These are phyloP conservation scores for Claviceps humidiphila DNA, from an alignment of 2,329 filamentous ascomycete species.

Conservation along the genomic window DNA sequence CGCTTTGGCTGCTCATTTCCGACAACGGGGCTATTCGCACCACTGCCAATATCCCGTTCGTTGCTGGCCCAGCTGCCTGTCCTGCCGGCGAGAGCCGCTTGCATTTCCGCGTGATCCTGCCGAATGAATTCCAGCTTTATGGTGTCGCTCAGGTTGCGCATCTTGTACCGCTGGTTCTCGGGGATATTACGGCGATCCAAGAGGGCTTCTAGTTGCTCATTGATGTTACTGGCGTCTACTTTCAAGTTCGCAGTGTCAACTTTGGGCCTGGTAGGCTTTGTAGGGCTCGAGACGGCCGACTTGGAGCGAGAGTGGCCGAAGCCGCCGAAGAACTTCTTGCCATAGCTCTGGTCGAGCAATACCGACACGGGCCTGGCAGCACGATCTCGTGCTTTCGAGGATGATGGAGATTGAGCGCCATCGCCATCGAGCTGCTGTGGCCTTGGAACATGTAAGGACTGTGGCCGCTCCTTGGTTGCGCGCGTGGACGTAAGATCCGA, in stretches of 20 bases:
- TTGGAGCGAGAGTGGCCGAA: constrained; percentile 26
- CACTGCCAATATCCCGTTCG: constrained; percentile 15
- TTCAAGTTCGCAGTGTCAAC: constrained; percentile 30
- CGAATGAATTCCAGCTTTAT: constrained; percentile 95
- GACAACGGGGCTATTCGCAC: constrained; percentile 25
- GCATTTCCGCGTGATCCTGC: constrained; percentile 67
- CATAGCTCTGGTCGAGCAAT: constrained; percentile 21
- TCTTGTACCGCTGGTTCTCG: constrained; percentile 85
- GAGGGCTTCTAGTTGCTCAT: constrained; percentile 46
- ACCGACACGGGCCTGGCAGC: constrained; percentile 24
- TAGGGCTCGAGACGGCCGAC: constrained; percentile 20
- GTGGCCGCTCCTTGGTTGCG: constrained; percentile 31
- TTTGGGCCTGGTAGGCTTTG: constrained; percentile 17
- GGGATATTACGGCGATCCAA: constrained; percentile 86
- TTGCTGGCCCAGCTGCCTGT: constrained; percentile 24
- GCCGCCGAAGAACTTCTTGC: constrained; percentile 21
- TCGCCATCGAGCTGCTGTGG: constrained; percentile 11
- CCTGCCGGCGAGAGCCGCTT: constrained; percentile 32
- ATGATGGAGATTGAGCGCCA: constrained; percentile 9
- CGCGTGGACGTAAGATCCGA: constrained; percentile 3
- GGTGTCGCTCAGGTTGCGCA: constrained; percentile 74
- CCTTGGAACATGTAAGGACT: constrained; percentile 32
- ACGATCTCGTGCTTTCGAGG: constrained; percentile 13
- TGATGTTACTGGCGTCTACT: constrained; percentile 42
- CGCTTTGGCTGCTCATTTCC: constrained; percentile 39